Percentiles rank a stretch among this genome's conserved stretches.
Evolutionary conservation across 352 stramenopile genomes (phyloP).

Genomic region (Globisporangium recalcitrans): DNA sequence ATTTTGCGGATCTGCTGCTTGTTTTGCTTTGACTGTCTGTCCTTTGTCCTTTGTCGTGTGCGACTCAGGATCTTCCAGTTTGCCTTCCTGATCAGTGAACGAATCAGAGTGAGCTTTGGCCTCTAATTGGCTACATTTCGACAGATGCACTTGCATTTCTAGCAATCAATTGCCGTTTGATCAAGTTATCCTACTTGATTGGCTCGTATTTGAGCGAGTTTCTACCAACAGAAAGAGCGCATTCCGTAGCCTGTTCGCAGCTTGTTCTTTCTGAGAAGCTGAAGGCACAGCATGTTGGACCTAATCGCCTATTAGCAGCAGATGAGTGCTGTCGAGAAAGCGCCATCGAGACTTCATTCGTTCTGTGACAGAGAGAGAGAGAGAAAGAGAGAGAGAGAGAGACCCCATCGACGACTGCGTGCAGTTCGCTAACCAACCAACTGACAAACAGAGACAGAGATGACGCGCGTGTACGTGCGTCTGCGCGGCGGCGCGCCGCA

Average conservation of each 20-base stretch:
- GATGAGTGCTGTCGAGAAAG: background rate
- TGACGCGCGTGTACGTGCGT: constrained; percentile 63
- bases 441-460: background rate
- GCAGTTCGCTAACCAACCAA: background rate
- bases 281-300: constrained; percentile 1
- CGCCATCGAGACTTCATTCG: background rate
- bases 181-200: background rate
- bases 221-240: background rate
- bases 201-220: background rate
- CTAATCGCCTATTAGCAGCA: constrained; percentile 3
- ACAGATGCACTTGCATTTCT: background rate
- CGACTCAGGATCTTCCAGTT: constrained; percentile 7
- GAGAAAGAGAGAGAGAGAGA: background rate
- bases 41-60: background rate
- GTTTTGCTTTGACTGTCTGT: constrained; percentile 1
- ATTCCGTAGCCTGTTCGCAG: constrained; percentile 7
- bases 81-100: background rate
- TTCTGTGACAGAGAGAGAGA: background rate
- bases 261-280: constrained; percentile 15
- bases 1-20: constrained; percentile 23
- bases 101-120: background rate
- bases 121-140: background rate
- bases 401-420: background rate
- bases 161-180: background rate
- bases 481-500: constrained; percentile 20